phyloP scores from a whole-genome alignment of 345 rosid genomes.

The Odontarrhena argentea region DNA sequence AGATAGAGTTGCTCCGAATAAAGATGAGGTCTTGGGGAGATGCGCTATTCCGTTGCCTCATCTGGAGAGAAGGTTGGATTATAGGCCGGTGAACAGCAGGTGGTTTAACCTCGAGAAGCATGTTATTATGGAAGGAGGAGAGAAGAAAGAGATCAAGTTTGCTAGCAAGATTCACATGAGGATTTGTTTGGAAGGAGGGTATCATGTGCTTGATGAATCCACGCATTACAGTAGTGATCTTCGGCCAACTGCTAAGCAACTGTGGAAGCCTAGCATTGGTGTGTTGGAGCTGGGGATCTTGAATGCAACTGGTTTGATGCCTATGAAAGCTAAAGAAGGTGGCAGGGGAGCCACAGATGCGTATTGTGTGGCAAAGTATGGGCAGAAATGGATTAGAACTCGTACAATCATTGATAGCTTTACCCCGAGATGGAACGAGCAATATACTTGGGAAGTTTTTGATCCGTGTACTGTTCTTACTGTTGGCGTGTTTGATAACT shows the following conservation, averaged over 20 bases:
- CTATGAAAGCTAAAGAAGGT: constrained; percentile 77
- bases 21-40: constrained; percentile 72
- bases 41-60: constrained; percentile 55
- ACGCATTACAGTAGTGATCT: constrained; percentile 92
- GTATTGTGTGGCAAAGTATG: constrained; percentile 93
- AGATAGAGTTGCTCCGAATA: constrained; percentile 68
- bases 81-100: constrained; percentile 59
- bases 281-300: constrained; percentile 46
- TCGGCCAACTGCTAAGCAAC: constrained; percentile 83
- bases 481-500: constrained; percentile 86
- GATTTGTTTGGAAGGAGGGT: constrained; percentile 86
- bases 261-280: constrained; percentile 84
- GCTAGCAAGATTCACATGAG: constrained; percentile 87
- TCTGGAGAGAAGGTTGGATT: constrained; percentile 71
- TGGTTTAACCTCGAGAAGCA: constrained; percentile 91
- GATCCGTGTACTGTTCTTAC: constrained; percentile 91
- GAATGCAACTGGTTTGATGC: constrained; percentile 77
- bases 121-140: constrained; percentile 59
- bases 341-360: constrained; percentile 85
- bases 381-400: constrained; percentile 94
- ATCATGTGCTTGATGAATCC: constrained; percentile 94
- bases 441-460: constrained; percentile 90
- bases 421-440: constrained; percentile 90
- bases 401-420: constrained; percentile 82
- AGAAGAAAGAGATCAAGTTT: constrained; percentile 75